A percentile compares a stretch with the other conserved stretches of the same genome.
phyloP scores from a whole-genome alignment of 139 green algal genomes.

The Coelastrella sp. region DNA sequence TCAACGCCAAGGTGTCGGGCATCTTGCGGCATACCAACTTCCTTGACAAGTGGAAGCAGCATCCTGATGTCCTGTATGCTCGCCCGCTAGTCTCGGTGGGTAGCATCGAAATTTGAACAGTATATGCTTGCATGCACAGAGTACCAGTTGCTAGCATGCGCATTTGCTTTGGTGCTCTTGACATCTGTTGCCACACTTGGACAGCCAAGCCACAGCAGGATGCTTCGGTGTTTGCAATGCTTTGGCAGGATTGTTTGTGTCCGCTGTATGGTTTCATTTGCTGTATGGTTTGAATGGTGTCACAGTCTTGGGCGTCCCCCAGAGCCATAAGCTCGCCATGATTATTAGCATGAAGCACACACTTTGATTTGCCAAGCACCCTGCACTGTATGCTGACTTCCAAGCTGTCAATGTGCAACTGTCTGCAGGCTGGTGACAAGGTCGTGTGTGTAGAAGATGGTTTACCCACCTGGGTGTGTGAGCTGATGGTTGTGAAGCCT shows the following conservation, averaged over 20 bases:
- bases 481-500: conserved; percentile 75
- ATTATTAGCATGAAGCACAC: neutral
- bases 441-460: conserved; percentile 81
- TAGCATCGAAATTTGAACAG: no score
- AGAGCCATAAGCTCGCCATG: no score
- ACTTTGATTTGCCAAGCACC: neutral
- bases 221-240: neutral
- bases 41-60: conserved; percentile 67
- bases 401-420: no score
- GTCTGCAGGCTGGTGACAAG: conserved; percentile 42
- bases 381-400: no score
- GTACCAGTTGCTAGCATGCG: neutral
- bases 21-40: conserved; percentile 68
- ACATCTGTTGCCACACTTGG: no score
- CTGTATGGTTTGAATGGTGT: neutral
- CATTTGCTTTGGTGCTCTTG: no score
- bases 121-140: no score
- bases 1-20: conserved; percentile 83
- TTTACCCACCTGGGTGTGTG: conserved; percentile 91
- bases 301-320: no score
- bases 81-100: conserved; percentile 73
- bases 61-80: conserved; percentile 84
- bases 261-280: neutral
- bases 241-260: neutral
- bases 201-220: no score